Base-by-base conservation (phyloP, 2,329 filamentous ascomycete genomes). In the Thielaviopsis euricoi region DNA sequence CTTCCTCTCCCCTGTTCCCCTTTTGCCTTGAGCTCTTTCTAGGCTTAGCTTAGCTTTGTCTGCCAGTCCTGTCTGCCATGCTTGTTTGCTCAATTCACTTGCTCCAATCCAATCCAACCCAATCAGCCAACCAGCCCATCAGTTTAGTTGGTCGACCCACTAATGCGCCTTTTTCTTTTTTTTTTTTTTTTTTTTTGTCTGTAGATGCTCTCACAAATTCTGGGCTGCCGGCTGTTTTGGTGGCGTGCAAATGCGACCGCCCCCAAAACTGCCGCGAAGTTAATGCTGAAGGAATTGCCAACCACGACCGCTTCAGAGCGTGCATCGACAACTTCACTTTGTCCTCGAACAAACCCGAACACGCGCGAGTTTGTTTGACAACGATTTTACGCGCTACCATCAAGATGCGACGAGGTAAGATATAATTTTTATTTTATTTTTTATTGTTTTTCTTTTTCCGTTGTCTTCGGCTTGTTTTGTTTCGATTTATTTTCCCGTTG, bases 171-270 rank as follows among this genome's bases (percentile, higher is more conserved):
- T 15, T 43, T 43, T 43, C n/a, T n/a, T n/a, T 43, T 15, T n/a
- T 43, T 40, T 40, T 40, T 13, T 17, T 40, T 17, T 40, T 12
- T 3, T 12, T 12, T 6, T 17, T 43, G 17, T 43, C 29, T 26
- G 25, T 54, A 94, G 89, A 82, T 71, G 83, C 85, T 49, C 76
- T 95, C 55, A 79, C 82, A 59, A 85, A 84, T 64, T 82, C 85
- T 19, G 77, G 78, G 23, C 71, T 95, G 46, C 89, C 90, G 9
- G 86, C 85, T 56, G 78, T 91, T 62, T 78, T 96, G 49, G 87
- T 94, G 55, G 88, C 89, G 58, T 91, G 85, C 69, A 96, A 96
- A 75, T 95, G 88, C 73, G 91, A 96, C 69, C 80, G 82, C 55
- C 82, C 85, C 53, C 80, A 84, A 62, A 77, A 80, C 59, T 74